phyloP scores from a whole-genome alignment of 1,284 basidiomycete genomes.

The Melanopsichium pennsylvanicum region DNA sequence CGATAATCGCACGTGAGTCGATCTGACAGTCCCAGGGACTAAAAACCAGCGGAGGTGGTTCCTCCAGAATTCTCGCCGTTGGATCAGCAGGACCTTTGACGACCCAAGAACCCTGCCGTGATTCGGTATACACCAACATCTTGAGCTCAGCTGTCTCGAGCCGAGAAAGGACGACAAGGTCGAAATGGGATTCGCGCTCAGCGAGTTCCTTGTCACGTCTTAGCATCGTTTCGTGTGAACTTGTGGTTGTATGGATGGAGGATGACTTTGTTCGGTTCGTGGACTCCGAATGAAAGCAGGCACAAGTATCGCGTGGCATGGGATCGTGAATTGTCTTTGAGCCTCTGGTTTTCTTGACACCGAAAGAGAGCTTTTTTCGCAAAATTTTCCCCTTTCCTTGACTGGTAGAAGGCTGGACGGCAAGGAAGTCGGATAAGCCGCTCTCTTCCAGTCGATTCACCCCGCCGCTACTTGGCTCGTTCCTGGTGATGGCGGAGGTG shows the following conservation, averaged over 20 bases:
- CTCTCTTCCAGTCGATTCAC: constrained; percentile 5
- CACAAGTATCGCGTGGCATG: constrained; percentile 16
- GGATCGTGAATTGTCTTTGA: constrained; percentile 10
- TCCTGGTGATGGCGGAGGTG: background rate
- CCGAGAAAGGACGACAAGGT: constrained; percentile 34
- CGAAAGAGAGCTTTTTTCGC: constrained; percentile 35
- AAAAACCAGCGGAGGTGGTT: constrained; percentile 29
- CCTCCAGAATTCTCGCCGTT: constrained; percentile 12
- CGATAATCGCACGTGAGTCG: constrained; percentile 37
- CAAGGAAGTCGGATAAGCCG: constrained; percentile 22
- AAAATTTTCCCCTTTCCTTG: constrained; percentile 32
- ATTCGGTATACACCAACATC: constrained; percentile 42
- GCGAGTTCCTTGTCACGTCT: constrained; percentile 32
- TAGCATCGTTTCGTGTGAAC: constrained; percentile 33
- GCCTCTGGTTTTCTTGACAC: constrained; percentile 16
- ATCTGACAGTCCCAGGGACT: constrained; percentile 44
- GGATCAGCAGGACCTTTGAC: constrained; percentile 23
- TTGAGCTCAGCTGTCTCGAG: constrained; percentile 39
- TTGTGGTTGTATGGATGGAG: background rate
- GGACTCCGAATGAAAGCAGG: background rate
- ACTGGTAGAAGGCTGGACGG: background rate
- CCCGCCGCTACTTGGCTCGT: background rate
- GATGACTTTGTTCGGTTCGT: constrained; percentile 2
- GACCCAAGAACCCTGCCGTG: constrained; percentile 36
- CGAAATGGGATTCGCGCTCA: constrained; percentile 33